Percentiles rank a stretch among this genome's conserved stretches.
These are phyloP conservation scores for Neurospora sp. DNA, from an alignment of 495 filamentous ascomycete genomes.

Conservation along the genomic window DNA sequence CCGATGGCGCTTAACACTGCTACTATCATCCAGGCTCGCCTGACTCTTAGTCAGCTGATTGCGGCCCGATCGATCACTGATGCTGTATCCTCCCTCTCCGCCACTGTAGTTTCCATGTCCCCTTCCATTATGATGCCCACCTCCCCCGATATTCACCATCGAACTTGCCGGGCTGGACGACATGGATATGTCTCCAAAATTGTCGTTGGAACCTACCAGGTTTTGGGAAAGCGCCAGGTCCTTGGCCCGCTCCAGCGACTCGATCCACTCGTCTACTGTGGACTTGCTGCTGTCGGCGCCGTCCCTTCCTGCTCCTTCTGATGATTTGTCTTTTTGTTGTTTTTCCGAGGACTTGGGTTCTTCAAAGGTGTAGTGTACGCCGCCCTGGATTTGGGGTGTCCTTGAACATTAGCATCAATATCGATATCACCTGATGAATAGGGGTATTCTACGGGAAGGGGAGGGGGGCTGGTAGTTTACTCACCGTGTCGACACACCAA, in stretches of 20 bases:
- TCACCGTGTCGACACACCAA: conserved; percentile 92
- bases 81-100: conserved; percentile 17
- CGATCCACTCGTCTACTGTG: conserved; percentile 78
- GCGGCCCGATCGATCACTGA: conserved; percentile 40
- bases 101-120: neutral
- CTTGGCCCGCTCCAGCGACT: conserved; percentile 68
- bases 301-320: neutral
- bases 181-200: conserved; percentile 63
- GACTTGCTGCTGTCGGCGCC: conserved; percentile 27
- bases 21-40: conserved; percentile 45
- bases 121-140: neutral
- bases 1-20: conserved; percentile 50
- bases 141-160: conserved; percentile 29
- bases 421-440: neutral
- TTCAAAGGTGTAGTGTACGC: conserved; percentile 90
- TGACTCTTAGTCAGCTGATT: conserved; percentile 46
- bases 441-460: too few relatives aligned
- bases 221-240: conserved; percentile 70
- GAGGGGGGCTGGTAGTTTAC: conserved; percentile 18
- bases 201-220: conserved; percentile 52
- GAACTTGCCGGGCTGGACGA: conserved; percentile 69
- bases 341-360: conserved; percentile 27
- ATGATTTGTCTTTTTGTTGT: neutral
- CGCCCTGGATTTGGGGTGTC: conserved; percentile 44
- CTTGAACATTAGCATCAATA: conserved; percentile 5